Conservation (phyloP, 768 basidiomycete genomes). For the Pleurotus salmoneostramineus region DNA sequence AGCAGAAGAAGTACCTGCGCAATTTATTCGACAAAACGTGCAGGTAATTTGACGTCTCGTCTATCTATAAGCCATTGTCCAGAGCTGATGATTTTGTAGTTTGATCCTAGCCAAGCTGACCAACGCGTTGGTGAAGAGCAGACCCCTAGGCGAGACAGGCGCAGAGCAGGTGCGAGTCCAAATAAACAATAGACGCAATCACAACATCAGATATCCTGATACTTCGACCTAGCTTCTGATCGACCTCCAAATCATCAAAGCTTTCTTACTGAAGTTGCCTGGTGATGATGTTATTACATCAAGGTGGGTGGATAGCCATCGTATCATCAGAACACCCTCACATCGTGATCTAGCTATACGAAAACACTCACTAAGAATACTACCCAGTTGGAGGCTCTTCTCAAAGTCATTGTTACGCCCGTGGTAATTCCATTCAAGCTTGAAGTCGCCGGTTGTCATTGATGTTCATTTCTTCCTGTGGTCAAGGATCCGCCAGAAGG, state of each 20-base stretch:
- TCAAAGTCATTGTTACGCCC: conserved; percentile 94
- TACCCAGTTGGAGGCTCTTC: conserved; percentile 79
- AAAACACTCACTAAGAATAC: conserved; percentile 80
- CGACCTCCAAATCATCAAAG: conserved; percentile 85
- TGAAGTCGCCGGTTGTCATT: too few species aligned
- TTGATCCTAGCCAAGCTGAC: conserved; percentile 86
- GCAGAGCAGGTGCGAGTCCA: conserved; percentile 75
- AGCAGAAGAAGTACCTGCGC: conserved; percentile 92
- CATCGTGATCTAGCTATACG: conserved; percentile 56
- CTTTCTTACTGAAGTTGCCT: conserved; percentile 78
- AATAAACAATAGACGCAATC: not conserved
- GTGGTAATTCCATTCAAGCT: conserved; percentile 47
- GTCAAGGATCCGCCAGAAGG: conserved; percentile 84
- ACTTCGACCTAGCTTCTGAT: conserved; percentile 62
- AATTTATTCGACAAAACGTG: conserved; percentile 94
- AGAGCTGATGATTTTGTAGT: conserved; percentile 31
- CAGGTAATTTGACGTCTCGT: too few species aligned
- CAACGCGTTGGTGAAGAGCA: conserved; percentile 81
- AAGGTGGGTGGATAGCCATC: conserved; percentile 33
- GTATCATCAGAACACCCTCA: conserved; percentile 2
- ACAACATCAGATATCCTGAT: conserved; percentile 2
- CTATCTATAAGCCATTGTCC: too few species aligned
- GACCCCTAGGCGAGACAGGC: conserved; percentile 88
- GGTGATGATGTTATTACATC: conserved; percentile 59
- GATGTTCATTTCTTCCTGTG: too few species aligned